Base-by-base conservation (phyloP, 2,329 filamentous ascomycete genomes). In the Colletotrichum salicis region DNA sequence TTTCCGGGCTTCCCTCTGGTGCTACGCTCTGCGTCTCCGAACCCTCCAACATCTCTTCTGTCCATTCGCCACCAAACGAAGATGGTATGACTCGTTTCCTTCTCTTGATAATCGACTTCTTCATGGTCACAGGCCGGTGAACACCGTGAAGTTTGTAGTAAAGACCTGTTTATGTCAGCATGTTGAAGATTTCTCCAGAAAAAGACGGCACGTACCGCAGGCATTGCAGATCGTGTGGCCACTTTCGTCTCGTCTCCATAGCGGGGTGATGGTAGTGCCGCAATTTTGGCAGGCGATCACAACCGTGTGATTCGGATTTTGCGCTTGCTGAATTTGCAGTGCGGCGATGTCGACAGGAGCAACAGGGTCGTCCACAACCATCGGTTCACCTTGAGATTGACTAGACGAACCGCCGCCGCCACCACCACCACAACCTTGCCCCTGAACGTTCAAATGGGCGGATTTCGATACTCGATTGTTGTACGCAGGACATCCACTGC, bases 151-250 rank as follows among this genome's bases (percentile, higher is more conserved):
- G 90, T 82, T 98, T 98, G 84, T 97, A 95, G 81, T 99, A 99
- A 3, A 99, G 85, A 5, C 96, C 95, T 97, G 75, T 4, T 31
- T 76, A 65, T 75, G 72, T 64, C 57, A 74, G 61, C 57, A 71
- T 55, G 56, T 59, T 33, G n/a, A 29, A 24, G 51, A 67, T 29
- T 55, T 65, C 45, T 72, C 52, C 59, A 55, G 48, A 55, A 35
- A 65, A 29, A 33, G 45, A 37, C 51, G 31, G 56, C 55, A 88
- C 92, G 80, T 88, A 97, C 95, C 96, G 85, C 96, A 99, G 63
- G 96, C 96, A 82, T 99, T 99, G 85, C 96, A 99, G 74, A 99
- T 99, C 5, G 96, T 97, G 83, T 98, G 95, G 1, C 96, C 96
- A 76, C 92, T 92, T 81, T 97, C 96, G 79, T 98, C 96, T 77